Conservation (phyloP, 1,284 basidiomycete genomes). For the Leccinum olivaceoglutinosum region DNA sequence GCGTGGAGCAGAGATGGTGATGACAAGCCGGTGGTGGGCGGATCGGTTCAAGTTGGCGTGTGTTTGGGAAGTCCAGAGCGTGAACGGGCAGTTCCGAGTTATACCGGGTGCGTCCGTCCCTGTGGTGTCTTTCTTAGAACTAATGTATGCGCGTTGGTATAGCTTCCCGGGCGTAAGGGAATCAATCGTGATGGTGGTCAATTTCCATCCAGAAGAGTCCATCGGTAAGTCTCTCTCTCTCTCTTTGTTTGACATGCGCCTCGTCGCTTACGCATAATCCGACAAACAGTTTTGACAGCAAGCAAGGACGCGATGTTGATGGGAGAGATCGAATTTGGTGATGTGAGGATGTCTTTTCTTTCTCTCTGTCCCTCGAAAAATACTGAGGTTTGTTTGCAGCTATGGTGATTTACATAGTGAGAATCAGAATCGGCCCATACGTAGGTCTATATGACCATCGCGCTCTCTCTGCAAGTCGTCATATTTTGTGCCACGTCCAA, state of each 20-base stretch:
- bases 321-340: constrained; percentile 72
- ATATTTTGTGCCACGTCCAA: constrained; percentile 19
- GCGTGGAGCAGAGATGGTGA: constrained; percentile 80
- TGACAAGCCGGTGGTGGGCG: constrained; percentile 64
- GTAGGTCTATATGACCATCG: constrained; percentile 3
- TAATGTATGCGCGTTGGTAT: background rate
- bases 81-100: constrained; percentile 51
- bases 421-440: background rate
- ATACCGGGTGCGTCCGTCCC: constrained; percentile 65
- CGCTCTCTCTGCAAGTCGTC: constrained; percentile 19
- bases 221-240: constrained; percentile 54
- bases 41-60: constrained; percentile 70
- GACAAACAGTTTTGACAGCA: constrained; percentile 63
- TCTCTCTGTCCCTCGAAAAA: background rate
- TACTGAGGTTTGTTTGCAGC: constrained; percentile 1
- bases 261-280: constrained; percentile 4
- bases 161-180: constrained; percentile 92
- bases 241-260: background rate
- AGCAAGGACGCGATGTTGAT: constrained; percentile 89
- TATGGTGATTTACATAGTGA: background rate
- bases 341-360: constrained; percentile 12
- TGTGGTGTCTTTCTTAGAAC: background rate
- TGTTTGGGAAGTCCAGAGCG: constrained; percentile 88
- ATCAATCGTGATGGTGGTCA: constrained; percentile 77
- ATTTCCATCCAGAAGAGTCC: constrained; percentile 90